Evolutionary conservation across 306 rosid genomes (phyloP).

Genomic region (Boehmeria nivea): DNA sequence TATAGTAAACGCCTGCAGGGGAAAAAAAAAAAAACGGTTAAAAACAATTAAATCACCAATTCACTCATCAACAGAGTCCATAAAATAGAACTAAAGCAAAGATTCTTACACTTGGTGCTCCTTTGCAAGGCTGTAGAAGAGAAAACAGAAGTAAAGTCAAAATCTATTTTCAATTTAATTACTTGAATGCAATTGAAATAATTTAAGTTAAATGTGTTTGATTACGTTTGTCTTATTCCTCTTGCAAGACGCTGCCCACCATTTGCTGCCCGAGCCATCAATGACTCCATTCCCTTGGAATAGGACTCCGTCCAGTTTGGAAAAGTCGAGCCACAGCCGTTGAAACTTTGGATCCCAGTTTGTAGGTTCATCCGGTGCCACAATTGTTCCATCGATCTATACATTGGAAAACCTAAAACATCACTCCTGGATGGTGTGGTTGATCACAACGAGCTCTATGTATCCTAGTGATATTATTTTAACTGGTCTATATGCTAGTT

Average conservation of each 20-base stretch:
- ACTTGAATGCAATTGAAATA: constrained; percentile 6
- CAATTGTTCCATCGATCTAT: constrained; percentile 87
- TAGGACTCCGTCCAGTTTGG: constrained; percentile 45
- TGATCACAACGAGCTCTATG: constrained; percentile 4
- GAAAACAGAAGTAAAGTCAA: constrained; percentile 7
- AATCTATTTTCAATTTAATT: neutral
- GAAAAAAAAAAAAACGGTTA: neutral
- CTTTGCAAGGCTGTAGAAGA: constrained; percentile 76
- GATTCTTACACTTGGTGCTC: constrained; percentile 85
- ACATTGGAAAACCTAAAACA: neutral
- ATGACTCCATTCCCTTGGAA: constrained; percentile 88
- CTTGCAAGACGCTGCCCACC: constrained; percentile 99
- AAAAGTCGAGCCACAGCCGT: constrained; percentile 73
- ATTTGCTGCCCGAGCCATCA: constrained; percentile 95
- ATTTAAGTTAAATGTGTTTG: neutral
- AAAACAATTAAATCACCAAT: constrained; percentile 11
- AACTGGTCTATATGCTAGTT: neutral
- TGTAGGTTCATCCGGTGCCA: constrained; percentile 85
- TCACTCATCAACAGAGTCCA: constrained; percentile 1
- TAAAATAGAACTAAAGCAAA: constrained; percentile 14
- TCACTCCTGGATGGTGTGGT: neutral
- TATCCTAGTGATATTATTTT: neutral
- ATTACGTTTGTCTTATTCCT: constrained; percentile 81
- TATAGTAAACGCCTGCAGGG: constrained; percentile 81
- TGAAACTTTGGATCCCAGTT: constrained; percentile 68